Evolutionary conservation across 2,329 filamentous ascomycete genomes (phyloP).

Genomic region (Botryotinia convoluta): DNA sequence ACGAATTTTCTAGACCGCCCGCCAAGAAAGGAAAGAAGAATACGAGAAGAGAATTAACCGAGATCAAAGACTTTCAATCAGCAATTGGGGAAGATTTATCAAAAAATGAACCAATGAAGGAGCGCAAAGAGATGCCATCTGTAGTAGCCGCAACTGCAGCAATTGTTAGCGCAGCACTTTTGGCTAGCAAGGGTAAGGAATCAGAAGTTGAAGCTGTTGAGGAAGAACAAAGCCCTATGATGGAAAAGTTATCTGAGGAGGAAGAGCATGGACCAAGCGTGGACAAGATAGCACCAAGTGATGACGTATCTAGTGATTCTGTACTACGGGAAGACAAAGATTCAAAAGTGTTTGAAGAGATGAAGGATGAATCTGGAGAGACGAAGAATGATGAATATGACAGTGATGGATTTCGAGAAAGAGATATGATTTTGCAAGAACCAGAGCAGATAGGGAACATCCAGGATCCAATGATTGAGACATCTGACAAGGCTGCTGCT

Average conservation of each 20-base stretch:
- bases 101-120: constrained; percentile 26
- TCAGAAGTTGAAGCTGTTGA: constrained; percentile 30
- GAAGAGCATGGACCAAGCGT: constrained; percentile 42
- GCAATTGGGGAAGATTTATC: constrained; percentile 17
- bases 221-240: constrained; percentile 40
- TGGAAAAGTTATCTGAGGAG: constrained; percentile 40
- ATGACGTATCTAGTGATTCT: constrained; percentile 48
- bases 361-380: constrained; percentile 23
- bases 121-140: constrained; percentile 29
- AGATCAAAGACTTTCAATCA: constrained; percentile 19
- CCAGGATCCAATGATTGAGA: neutral
- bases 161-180: constrained; percentile 27
- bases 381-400: neutral
- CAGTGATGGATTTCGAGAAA: constrained; percentile 39
- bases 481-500: neutral
- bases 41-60: constrained; percentile 36
- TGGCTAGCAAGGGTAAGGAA: constrained; percentile 20
- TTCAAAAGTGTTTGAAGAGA: constrained; percentile 37
- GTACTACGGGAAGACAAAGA: constrained; percentile 47
- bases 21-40: constrained; percentile 43
- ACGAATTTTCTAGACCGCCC: constrained; percentile 33
- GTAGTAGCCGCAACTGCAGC: constrained; percentile 27
- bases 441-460: neutral
- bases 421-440: constrained; percentile 21
- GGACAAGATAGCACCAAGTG: constrained; percentile 42